Evolutionary conservation across 371 early-diverging fungal genomes (phyloP), one percentile per base, ranked within the genome.

Genomic region (Mucor ambiguus): DNA sequence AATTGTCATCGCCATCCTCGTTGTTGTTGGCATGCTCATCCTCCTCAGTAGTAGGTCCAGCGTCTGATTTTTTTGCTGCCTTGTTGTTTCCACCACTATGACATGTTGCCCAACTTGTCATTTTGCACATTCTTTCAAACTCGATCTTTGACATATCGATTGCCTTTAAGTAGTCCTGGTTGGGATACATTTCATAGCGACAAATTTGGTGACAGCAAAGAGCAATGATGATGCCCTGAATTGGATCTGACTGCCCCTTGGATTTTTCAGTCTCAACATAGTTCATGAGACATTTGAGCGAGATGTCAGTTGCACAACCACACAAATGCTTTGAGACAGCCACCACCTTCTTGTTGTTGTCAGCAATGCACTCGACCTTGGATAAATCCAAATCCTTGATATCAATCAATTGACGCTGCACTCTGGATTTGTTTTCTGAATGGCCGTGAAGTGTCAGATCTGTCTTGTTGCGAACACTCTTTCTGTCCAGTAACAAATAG

Each of bases 171-270:
- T 80, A 95, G 3, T 66, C 74, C 16, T 74, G 89, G 67, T 92
- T 85, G 9, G 90, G 84, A 66, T 90, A 95, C 88, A 89, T 89
- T 58, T 86, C 87, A 64, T 87, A 89, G n/a, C 85, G 87, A 74
- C 95, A 95, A 5, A 88, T 67, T 62, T 95, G 96, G 75, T 96
- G 96, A 64, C 96, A 96, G 73, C 96, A 96, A 4, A 94, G 85
- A 24, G 96, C 96, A 60, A 96, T 93, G 26, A 93, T 79, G 28
- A 95, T 83, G 14, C 93, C 94, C 8, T 80, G 72, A 11, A 94
- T 82, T 22, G 86, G 82, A 12, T 76, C 70, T 20, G 44, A 71
- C 28, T 76, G 65, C 9, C 80, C 79, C 10, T 61, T 58, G 18
- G 70, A 44, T 30, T 64, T 73, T 61, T 77, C 78, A 16, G 78